These are phyloP conservation scores for Apiotrichum gamsii DNA, from an alignment of 1,284 basidiomycete genomes.

Conservation along the genomic window DNA sequence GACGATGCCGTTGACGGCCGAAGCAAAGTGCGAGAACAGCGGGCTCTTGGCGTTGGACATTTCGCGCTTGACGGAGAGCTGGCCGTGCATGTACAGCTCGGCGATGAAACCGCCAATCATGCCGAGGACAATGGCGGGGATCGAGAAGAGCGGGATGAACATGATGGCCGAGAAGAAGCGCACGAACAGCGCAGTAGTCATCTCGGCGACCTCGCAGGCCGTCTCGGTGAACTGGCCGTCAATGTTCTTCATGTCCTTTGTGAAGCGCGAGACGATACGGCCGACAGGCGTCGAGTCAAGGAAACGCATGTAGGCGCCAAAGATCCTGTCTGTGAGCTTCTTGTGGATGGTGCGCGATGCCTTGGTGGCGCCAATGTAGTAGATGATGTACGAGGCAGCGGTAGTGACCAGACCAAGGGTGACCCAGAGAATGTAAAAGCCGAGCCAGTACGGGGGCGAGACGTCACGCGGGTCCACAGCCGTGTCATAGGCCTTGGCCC, in stretches of 20 bases:
- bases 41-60: slow-evolving; percentile 63
- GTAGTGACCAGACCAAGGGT: slow-evolving; percentile 29
- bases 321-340: slow-evolving; percentile 55
- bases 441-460: slow-evolving; percentile 49
- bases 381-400: slow-evolving; percentile 38
- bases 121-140: slow-evolving; percentile 47
- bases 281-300: slow-evolving; percentile 57
- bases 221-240: slow-evolving; percentile 44
- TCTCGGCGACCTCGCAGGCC: slow-evolving; percentile 36
- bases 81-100: slow-evolving; percentile 58
- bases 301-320: slow-evolving; percentile 57
- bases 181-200: slow-evolving; percentile 45
- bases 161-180: slow-evolving; percentile 51
- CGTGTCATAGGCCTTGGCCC: slow-evolving; percentile 55
- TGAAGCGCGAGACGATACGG: slow-evolving; percentile 58
- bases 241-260: slow-evolving; percentile 54
- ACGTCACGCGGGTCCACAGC: slow-evolving; percentile 32
- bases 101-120: slow-evolving; percentile 52
- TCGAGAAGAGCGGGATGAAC: slow-evolving; percentile 50
- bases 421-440: slow-evolving; percentile 50
- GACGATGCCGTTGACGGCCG: slow-evolving; percentile 59
- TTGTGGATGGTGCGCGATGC: slow-evolving; percentile 58
- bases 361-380: slow-evolving; percentile 49
- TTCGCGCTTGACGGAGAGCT: slow-evolving; percentile 64
- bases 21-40: slow-evolving; percentile 63